Percentiles rank a stretch among this genome's conserved stretches.
Evolutionary conservation across 192 early-diverging fungal species (phyloP).

Genomic region (Coemansia sp.): DNA sequence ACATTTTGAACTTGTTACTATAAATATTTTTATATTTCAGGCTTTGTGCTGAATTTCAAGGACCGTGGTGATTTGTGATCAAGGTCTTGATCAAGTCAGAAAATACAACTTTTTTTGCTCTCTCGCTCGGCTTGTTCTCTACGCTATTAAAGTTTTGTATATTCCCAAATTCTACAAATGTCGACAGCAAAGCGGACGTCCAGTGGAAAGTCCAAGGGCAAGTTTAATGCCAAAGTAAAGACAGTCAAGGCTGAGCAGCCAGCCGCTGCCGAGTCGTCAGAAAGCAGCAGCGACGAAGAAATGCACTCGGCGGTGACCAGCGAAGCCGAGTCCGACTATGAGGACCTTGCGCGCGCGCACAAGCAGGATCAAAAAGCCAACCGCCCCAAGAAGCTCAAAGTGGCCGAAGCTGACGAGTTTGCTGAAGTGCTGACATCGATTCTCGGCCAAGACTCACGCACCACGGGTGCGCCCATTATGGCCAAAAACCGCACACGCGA

Average conservation of each 20-base stretch:
- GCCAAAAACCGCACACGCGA: slow-evolving; percentile 79
- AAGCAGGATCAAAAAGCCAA: slow-evolving; percentile 23
- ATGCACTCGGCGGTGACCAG: slow-evolving; percentile 15
- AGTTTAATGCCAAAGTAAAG: slow-evolving; percentile 6
- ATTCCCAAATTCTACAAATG: background rate
- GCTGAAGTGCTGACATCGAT: slow-evolving; percentile 37
- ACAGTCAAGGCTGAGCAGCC: slow-evolving; percentile 1
- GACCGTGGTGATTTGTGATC: no score
- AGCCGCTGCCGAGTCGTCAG: background rate
- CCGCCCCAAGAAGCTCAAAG: slow-evolving; percentile 25
- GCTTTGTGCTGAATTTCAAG: no score
- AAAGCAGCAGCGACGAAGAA: slow-evolving; percentile 11
- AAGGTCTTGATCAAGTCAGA: no score
- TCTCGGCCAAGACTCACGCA: slow-evolving; percentile 24
- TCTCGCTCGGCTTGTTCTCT: no score
- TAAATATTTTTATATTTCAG: no score
- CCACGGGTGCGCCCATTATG: slow-evolving; percentile 68
- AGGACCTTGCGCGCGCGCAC: slow-evolving; percentile 26
- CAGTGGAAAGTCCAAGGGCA: slow-evolving; percentile 10
- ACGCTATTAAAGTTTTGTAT: background rate
- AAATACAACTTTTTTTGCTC: no score
- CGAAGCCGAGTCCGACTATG: slow-evolving; percentile 42
- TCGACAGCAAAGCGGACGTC: background rate
- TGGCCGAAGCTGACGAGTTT: slow-evolving; percentile 40
- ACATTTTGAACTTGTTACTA: no score